A percentile compares a stretch with the other conserved stretches of the same genome.
Evolutionary conservation across 2,329 filamentous ascomycete species (phyloP).

Genomic region (Stemphylium lycopersici): DNA sequence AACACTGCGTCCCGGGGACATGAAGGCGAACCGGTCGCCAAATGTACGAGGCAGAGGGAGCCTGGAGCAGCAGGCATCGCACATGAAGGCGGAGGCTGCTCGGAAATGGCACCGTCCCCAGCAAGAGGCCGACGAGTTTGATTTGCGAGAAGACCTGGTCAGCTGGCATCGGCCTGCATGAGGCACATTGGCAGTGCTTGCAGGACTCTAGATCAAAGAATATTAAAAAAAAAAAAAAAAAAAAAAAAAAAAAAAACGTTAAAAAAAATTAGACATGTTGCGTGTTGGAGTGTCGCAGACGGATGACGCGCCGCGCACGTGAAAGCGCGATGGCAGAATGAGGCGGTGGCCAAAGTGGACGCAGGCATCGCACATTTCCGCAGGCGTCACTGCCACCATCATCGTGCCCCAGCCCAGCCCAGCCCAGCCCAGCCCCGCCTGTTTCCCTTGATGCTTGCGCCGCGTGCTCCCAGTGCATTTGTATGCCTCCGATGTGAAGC

Average conservation of each 20-base stretch:
- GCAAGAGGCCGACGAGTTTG: slow-evolving; percentile 57
- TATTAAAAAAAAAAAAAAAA: too few species aligned
- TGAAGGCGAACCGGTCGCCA: slow-evolving; percentile 21
- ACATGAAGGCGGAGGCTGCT: slow-evolving; percentile 51
- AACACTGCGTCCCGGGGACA: slow-evolving; percentile 40
- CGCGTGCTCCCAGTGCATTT: slow-evolving; percentile 44
- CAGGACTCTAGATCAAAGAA: too few species aligned
- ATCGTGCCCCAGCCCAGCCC: slow-evolving; percentile 1
- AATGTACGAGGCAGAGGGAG: slow-evolving; percentile 47
- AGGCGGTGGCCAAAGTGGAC: slow-evolving; percentile 40
- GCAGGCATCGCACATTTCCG: slow-evolving; percentile 13
- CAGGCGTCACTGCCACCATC: slow-evolving; percentile 6
- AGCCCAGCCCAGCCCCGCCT: too few species aligned
- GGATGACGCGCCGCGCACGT: too few species aligned
- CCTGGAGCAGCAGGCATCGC: slow-evolving; percentile 51
- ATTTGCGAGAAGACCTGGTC: slow-evolving; percentile 55
- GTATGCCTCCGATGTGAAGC: slow-evolving; percentile 50
- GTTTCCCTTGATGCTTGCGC: slow-evolving; percentile 44
- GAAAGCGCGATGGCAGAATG: slow-evolving; percentile 43
- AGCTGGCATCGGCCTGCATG: slow-evolving; percentile 51
- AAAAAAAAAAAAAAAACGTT: too few species aligned
- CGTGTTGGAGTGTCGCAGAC: too few species aligned
- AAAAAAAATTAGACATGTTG: background rate
- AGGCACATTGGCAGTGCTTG: too few species aligned
- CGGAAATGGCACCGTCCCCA: slow-evolving; percentile 42